Base-by-base conservation (phyloP, 345 rosid genomes). In the Salix brachista region DNA sequence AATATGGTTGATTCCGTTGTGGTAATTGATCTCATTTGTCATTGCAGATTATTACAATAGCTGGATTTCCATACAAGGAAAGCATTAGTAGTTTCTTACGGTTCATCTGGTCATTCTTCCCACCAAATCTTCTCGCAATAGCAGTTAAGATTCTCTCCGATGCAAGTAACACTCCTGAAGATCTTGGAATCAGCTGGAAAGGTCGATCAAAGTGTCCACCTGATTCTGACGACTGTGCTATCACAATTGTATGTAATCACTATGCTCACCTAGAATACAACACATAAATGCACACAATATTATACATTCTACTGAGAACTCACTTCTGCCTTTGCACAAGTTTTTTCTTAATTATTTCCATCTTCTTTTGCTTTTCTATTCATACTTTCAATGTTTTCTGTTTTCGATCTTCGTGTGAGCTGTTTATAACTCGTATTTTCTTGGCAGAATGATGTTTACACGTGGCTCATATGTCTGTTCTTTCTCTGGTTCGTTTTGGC, bases 121-220 rank as follows among this genome's bases (percentile, higher is more conserved):
- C 97, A 6, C 99, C 97, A n/a, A 93, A 91, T 90, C 93, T 90
- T 78, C 90, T 95, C 48, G 94, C 94, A 30, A 61, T 85, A 75
- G 89, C 90, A 68, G 81, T 91, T 72, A 69, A 70, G 9, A 73
- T 84, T 67, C 97, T 93, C 62, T 83, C 92, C 70, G 82, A 58
- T 46, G 99, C 97, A 72, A 92, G 96, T 70, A 58, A 81, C 73
- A 88, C 91, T 72, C 90, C 90, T 26, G 86, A 85, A 84, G 94
- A 89, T 85, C 82, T 82, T 66, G 97, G 97, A 65, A 85, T 95
- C 66, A 93, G 93, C 80, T 93, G 99, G 99, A 92, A 84, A 72
- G 76, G 85, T 65, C 88, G 91, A 72, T 71, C 84, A 76, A 75
- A 80, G 34, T 95, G 99, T 56, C 75, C 85, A 70, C 88, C 86